These are phyloP conservation scores for Castanea mollissima DNA, from an alignment of 306 rosid species.

Conservation along the genomic window DNA sequence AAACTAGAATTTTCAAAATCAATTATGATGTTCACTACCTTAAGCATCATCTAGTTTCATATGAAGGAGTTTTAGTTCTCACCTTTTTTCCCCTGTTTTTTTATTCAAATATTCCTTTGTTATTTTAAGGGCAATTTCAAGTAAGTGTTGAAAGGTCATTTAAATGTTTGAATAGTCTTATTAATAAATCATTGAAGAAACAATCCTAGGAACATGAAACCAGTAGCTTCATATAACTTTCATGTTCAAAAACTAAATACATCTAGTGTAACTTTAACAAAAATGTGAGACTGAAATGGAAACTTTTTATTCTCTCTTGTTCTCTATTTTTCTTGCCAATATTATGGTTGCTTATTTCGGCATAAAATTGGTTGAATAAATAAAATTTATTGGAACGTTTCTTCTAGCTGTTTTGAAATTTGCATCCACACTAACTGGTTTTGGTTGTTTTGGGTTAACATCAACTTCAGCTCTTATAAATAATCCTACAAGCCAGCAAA, in stretches of 20 bases:
- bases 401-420: background rate
- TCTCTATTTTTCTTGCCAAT: background rate
- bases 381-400: background rate
- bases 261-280: background rate
- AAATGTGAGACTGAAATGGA: background rate
- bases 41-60: too few species aligned
- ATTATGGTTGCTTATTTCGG: too few species aligned
- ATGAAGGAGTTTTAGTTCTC: too few species aligned
- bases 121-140: too few species aligned
- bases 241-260: background rate
- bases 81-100: too few species aligned
- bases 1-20: too few species aligned
- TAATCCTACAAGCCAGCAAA: background rate
- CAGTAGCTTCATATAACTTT: background rate
- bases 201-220: background rate
- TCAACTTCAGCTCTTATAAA: background rate
- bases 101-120: background rate
- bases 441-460: background rate
- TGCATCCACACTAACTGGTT: background rate
- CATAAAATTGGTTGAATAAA: background rate
- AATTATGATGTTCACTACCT: too few species aligned
- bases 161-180: too few species aligned
- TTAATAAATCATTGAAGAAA: background rate
- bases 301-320: background rate
- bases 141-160: too few species aligned